phyloP scores from a whole-genome alignment of 176 grass and related monocot genomes.

The Zoysia japonica region DNA sequence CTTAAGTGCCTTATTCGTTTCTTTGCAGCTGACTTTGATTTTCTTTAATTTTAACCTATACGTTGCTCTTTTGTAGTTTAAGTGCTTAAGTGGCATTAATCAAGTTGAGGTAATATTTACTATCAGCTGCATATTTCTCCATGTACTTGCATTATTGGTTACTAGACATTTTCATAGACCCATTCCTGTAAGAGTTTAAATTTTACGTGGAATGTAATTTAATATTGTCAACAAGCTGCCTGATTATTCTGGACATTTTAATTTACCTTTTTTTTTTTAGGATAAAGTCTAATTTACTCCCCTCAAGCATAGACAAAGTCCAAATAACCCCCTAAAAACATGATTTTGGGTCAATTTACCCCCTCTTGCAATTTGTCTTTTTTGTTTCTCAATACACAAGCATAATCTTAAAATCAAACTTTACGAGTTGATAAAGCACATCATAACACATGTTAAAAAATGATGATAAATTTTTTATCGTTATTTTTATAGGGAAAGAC shows the following conservation, averaged over 20 bases:
- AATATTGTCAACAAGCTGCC: neutral
- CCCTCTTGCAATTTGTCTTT: too few species aligned
- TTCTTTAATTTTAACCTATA: constrained; percentile 25
- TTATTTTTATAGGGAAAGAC: too few species aligned
- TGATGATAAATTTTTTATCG: too few species aligned
- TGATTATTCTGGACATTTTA: neutral
- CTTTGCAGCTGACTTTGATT: neutral
- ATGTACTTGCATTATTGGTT: constrained; percentile 7
- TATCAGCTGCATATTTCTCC: constrained; percentile 9
- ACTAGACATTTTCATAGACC: neutral
- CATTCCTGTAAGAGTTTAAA: neutral
- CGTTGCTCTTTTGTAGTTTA: constrained; percentile 67
- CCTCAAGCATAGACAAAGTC: too few species aligned
- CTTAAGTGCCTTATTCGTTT: neutral
- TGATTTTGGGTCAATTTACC: too few species aligned
- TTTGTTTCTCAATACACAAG: too few species aligned
- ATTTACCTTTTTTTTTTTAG: too few species aligned
- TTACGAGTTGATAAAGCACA: too few species aligned
- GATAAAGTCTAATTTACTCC: too few species aligned
- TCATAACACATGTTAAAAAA: too few species aligned
- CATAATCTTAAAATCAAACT: too few species aligned
- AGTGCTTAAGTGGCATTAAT: constrained; percentile 70
- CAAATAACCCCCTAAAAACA: too few species aligned
- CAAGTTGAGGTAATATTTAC: constrained; percentile 65
- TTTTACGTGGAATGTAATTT: neutral